phyloP scores from a whole-genome alignment of 2,329 filamentous ascomycete species.

The Aspergillus sp. region DNA sequence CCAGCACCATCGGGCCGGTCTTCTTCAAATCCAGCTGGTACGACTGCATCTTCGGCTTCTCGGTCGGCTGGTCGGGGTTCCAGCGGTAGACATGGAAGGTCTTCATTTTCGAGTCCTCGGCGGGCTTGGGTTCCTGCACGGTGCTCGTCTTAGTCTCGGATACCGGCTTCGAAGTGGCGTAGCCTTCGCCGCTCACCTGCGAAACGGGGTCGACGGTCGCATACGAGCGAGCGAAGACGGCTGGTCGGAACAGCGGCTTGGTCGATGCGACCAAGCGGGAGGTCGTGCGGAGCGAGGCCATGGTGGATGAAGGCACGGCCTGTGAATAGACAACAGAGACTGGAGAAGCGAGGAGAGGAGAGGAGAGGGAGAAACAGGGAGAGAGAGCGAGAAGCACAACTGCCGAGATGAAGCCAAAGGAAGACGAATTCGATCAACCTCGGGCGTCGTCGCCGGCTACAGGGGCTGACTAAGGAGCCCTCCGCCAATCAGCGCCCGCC shows the following conservation, averaged over 20 bases:
- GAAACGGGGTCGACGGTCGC: conserved; percentile 36
- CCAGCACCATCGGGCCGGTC: conserved; percentile 97
- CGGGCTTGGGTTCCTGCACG: conserved; percentile 51
- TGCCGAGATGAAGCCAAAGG: conserved; percentile 4
- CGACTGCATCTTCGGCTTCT: conserved; percentile 91
- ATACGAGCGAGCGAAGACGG: conserved; percentile 35
- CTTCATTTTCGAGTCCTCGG: conserved; percentile 60
- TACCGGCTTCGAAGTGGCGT: conserved; percentile 23
- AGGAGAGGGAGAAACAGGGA: conserved; percentile 1
- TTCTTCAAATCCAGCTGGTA: conserved; percentile 97
- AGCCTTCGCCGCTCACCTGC: conserved; percentile 18
- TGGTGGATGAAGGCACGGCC: conserved; percentile 17
- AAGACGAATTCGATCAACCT: conserved; percentile 18
- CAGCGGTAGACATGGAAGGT: conserved; percentile 98
- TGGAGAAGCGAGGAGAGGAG: not conserved
- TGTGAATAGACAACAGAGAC: not conserved
- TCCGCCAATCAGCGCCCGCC: conserved; percentile 19
- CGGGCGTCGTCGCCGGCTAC: conserved; percentile 25
- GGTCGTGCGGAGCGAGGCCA: conserved; percentile 42
- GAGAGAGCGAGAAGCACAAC: conserved; percentile 3
- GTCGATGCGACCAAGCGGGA: conserved; percentile 37
- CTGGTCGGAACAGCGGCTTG: conserved; percentile 34
- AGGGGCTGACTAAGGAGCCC: conserved; percentile 21
- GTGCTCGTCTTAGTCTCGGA: conserved; percentile 50
- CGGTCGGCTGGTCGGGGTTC: conserved; percentile 85